These are phyloP conservation scores for Alternaria gansuensis DNA, from an alignment of 2,329 filamentous ascomycete genomes.

Conservation along the genomic window DNA sequence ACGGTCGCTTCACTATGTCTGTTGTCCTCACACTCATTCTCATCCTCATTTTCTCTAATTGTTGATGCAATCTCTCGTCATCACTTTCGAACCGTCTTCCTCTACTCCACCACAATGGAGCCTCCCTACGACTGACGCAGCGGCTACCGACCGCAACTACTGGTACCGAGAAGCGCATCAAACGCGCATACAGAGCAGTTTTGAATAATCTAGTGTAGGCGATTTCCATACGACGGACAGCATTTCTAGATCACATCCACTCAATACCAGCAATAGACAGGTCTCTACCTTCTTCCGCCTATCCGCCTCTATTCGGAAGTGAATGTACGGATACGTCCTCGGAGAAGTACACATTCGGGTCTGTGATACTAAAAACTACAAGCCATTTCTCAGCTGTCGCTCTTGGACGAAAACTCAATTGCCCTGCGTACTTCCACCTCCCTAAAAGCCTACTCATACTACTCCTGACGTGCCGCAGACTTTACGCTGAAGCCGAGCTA, in stretches of 20 bases:
- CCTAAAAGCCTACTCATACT: conserved; percentile 6
- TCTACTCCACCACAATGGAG: not conserved
- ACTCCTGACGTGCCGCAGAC: not conserved
- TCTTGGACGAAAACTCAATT: conserved; percentile 4
- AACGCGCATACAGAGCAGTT: not conserved
- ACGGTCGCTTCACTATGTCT: not conserved
- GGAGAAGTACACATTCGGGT: conserved; percentile 9
- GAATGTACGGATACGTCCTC: conserved; percentile 10
- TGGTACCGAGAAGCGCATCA: not conserved
- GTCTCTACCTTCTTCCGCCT: conserved; percentile 7
- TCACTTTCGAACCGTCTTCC: not conserved
- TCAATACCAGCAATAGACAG: conserved; percentile 2
- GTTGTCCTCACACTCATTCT: not conserved
- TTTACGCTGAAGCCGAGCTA: conserved; percentile 6
- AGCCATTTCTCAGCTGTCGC: conserved; percentile 8
- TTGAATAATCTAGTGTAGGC: not conserved
- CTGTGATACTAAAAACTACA: conserved; percentile 4
- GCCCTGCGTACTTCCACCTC: conserved; percentile 13
- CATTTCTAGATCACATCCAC: conserved; percentile 1
- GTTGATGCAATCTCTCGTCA: not conserved
- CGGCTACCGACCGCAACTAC: not conserved
- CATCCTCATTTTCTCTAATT: not conserved
- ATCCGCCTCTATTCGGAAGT: conserved; percentile 3
- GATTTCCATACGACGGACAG: not conserved
- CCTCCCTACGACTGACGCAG: not conserved